phyloP scores from a whole-genome alignment of 2,329 filamentous ascomycete genomes.

The Beauveria sp. region DNA sequence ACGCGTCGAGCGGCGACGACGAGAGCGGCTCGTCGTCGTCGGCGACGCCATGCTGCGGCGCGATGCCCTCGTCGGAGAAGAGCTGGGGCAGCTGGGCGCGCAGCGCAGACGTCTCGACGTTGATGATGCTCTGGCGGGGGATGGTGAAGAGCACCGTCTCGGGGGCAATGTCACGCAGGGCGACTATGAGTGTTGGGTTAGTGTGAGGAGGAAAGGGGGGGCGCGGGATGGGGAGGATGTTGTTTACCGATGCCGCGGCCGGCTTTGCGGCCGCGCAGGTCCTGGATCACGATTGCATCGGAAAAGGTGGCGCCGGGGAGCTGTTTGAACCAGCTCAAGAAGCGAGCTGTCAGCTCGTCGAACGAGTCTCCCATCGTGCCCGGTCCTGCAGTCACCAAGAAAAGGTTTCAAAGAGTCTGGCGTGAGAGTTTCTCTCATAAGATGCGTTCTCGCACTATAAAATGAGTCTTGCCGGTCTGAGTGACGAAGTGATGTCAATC shows the following conservation, averaged over 20 bases:
- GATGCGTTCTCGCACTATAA: not conserved
- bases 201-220: not conserved
- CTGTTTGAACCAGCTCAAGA: constrained; percentile 46
- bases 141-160: constrained; percentile 77
- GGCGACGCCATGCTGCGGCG: constrained; percentile 27
- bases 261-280: constrained; percentile 41
- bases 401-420: not conserved
- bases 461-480: not conserved
- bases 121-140: constrained; percentile 64
- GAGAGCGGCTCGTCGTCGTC: constrained; percentile 27
- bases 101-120: constrained; percentile 63
- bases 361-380: constrained; percentile 35
- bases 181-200: constrained; percentile 43
- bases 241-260: constrained; percentile 47
- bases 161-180: constrained; percentile 58
- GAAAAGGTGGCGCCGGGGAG: constrained; percentile 47
- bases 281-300: constrained; percentile 41
- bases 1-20: constrained; percentile 38
- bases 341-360: constrained; percentile 33
- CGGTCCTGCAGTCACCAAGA: not conserved
- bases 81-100: constrained; percentile 47
- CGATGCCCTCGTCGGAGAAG: constrained; percentile 32
- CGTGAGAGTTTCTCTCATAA: not conserved
- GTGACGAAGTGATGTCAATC: not conserved
- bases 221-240: constrained; percentile 15